Conservation (phyloP, 129 eudicot species). For the Oenanthe sinensis region DNA sequence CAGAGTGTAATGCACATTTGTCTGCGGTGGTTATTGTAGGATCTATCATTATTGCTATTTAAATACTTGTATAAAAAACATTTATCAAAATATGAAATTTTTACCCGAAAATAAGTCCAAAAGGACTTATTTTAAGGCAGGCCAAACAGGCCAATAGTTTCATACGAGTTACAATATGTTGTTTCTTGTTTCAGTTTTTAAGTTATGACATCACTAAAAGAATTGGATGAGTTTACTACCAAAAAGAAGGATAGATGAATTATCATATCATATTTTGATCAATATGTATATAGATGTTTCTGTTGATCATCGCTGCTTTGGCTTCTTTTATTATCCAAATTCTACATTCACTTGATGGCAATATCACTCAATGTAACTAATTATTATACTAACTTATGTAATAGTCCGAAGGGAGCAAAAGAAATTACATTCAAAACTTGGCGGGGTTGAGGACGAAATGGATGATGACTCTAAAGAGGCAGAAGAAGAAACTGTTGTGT, state of each 20-base stretch:
- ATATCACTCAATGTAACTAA: constrained; percentile 13
- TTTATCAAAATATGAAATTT: too few species aligned
- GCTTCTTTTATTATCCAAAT: background rate
- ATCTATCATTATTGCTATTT: background rate
- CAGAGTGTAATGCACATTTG: background rate
- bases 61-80: too few species aligned
- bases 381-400: background rate
- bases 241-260: background rate
- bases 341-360: background rate
- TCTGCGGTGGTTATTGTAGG: background rate
- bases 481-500: constrained; percentile 35
- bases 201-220: background rate
- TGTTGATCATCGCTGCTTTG: background rate
- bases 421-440: constrained; percentile 46
- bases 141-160: too few species aligned
- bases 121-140: too few species aligned
- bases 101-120: too few species aligned
- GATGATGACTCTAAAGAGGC: constrained; percentile 68
- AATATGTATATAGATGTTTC: background rate
- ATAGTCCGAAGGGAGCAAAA: constrained; percentile 58
- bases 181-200: background rate
- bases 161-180: background rate
- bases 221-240: background rate
- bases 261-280: background rate
- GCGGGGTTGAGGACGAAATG: constrained; percentile 63